Conservation (phyloP, 768 basidiomycete species). For the Hemileccinum impolitum region DNA sequence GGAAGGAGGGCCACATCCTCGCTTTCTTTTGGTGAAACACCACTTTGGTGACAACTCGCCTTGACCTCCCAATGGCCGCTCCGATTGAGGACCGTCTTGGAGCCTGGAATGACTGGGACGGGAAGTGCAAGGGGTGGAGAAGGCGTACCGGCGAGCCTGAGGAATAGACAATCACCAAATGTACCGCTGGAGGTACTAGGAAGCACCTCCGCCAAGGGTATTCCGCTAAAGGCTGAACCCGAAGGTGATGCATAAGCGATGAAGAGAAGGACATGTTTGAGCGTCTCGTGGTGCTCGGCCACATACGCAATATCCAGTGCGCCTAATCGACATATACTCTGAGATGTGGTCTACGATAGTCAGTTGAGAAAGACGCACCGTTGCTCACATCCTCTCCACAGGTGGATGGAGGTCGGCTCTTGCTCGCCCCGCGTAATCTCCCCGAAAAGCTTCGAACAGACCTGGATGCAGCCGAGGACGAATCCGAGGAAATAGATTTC, state of each 20-base stretch:
- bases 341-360: not conserved
- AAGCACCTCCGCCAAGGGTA: constrained; percentile 59
- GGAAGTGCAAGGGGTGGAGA: constrained; percentile 60
- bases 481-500: constrained; percentile 19
- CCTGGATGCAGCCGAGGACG: constrained; percentile 1
- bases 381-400: constrained; percentile 7
- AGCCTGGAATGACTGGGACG: constrained; percentile 54
- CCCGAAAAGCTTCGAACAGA: constrained; percentile 20
- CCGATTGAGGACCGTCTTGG: constrained; percentile 54
- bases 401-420: constrained; percentile 16
- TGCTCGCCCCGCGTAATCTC: constrained; percentile 21
- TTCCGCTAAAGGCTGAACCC: constrained; percentile 39
- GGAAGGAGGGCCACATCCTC: constrained; percentile 53
- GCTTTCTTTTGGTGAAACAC: constrained; percentile 12
- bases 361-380: constrained; percentile 13
- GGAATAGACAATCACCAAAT: constrained; percentile 53
- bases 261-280: constrained; percentile 76
- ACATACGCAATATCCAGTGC: constrained; percentile 48
- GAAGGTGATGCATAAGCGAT: constrained; percentile 37
- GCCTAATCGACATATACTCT: constrained; percentile 9
- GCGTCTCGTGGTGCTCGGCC: constrained; percentile 82
- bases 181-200: constrained; percentile 40
- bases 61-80: constrained; percentile 72
- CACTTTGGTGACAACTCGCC: constrained; percentile 38
- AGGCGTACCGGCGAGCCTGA: constrained; percentile 55